A percentile compares a stretch with the other conserved stretches of the same genome.
Conservation (phyloP, 139 green algal genomes). For the Dunaliella sp. region DNA sequence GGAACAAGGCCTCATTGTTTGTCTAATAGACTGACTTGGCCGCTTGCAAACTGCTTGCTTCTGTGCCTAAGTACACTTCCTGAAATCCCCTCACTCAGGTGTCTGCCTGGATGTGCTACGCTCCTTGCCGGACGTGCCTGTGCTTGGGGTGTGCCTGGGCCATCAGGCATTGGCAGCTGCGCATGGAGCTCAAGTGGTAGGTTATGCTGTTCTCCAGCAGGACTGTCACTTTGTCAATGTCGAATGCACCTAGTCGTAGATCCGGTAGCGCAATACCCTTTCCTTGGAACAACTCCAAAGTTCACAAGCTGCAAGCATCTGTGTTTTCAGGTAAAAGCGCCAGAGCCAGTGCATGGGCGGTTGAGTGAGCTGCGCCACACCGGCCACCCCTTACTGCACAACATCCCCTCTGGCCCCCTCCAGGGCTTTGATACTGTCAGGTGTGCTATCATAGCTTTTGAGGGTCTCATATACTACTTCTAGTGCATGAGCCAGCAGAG, state of each 20-base stretch:
- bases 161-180: slow-evolving; percentile 86
- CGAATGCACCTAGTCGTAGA: too few species aligned
- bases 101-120: slow-evolving; percentile 71
- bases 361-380: slow-evolving; percentile 72
- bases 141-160: slow-evolving; percentile 96
- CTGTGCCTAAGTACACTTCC: too few species aligned
- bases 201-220: too few species aligned
- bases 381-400: slow-evolving; percentile 74
- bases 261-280: too few species aligned
- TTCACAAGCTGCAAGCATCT: too few species aligned
- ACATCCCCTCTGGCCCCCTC: slow-evolving; percentile 67
- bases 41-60: too few species aligned
- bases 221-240: too few species aligned
- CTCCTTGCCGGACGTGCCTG: slow-evolving; percentile 57
- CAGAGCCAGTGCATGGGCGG: slow-evolving; percentile 89
- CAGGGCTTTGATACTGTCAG: slow-evolving; percentile 60
- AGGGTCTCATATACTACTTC: background rate
- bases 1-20: too few species aligned
- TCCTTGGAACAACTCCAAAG: too few species aligned
- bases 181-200: slow-evolving; percentile 65
- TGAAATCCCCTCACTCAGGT: too few species aligned
- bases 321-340: slow-evolving; percentile 50
- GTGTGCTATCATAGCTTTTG: slow-evolving; percentile 23
- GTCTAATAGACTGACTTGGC: too few species aligned
- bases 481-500: too few species aligned